Evolutionary conservation across 2,329 filamentous ascomycete species (phyloP), one percentile per base, ranked within the genome.

Genomic region (Paraphaeosphaeria sporulosa): DNA sequence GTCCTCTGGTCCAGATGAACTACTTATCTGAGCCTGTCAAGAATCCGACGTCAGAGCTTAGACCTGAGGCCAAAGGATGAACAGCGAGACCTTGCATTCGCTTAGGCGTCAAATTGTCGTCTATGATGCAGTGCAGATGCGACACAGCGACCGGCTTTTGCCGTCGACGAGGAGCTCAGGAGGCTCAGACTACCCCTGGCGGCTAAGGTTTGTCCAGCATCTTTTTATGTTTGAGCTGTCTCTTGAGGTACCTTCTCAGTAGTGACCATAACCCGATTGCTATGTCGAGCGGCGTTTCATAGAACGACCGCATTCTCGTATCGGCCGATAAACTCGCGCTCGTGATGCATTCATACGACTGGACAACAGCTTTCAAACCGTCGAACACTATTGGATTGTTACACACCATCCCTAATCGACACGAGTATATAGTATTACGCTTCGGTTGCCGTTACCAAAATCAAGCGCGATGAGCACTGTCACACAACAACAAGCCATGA

Each of bases 371-470:
- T 10, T 19, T 19, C 42, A 21, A 15, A 23, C 12, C 13, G 30
- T 15, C 48, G 19, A 21, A 51, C 32, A 51, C 48, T 51, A 51
- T 51, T 19, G 48, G 25, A 23, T 25, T 19, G 48, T 51, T 38
- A 30, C 44, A n/a, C 32, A 38, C 30, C 48, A 51, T 38, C n/a
- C 48, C 34, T 51, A 12, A 38, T 51, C 38, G 17, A 38, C 19
- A 17, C 17, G 21, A 49, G 27, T 10, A 12, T 10, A 12, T 30
- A 36, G 12, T 15, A 51, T 34, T 38, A 25, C 48, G 21, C 48
- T 38, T 38, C 10, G 38, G 27, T 8, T 23, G 17, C 3, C 5
- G 32, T 51, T 51, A 23, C 32, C 30, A 25, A 23, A 51, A 17
- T 23, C 42, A n/a, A 13, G 19, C 10, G 19, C 42, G 19, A 44